Base-by-base conservation (phyloP, 805 yeast genomes). In the Candida nonsorbophila region DNA sequence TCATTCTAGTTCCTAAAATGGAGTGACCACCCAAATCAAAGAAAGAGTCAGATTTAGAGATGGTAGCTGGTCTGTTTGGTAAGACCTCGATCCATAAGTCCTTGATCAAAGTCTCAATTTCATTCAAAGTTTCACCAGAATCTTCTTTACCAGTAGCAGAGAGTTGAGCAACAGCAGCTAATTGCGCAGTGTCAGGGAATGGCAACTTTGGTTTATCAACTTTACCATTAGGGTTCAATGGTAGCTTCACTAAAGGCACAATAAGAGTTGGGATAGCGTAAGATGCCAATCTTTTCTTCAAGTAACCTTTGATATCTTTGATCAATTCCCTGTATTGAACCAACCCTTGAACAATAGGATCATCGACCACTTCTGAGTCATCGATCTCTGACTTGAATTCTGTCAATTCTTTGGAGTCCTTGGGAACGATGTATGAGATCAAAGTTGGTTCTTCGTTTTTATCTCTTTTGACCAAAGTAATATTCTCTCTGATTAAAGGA, bases 21-120 rank as follows among this genome's bases (percentile, higher is more conserved):
- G 97, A 90, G 58, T 92, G 99, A 2, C 99, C 99, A 35, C 99
- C 99, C 30, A 94, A 64, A 51, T 92, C 99, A 49, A 92, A 92
- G 74, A 92, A 92, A 1, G 94, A 84, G 54, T 92, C 98, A 3
- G 73, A 72, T 19, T 81, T 80, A 17, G 80, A 67, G 24, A 87
- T 71, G 2, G 83, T 61, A 2, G 90, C 81, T 5, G 97, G 96
- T 39, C 76, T 72, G 42, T 77, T 82, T 24, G 97, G 97, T 42
- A 92, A 69, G 8, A 92, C 81, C 15, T 71, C 72, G 29, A 82
- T 59, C 98, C 98, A 92, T 36, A 92, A 57, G 33, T 87, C 88
- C 38, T 82, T 75, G 24, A 92, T 74, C 36, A 74, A 63, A 1
- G 68, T 56, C 59, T 92, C 94, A 20, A 73, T 67, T 24, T 70